A percentile compares a stretch with the other conserved stretches of the same genome.
Conservation (phyloP, 169 alveolate genomes). For the Plasmodium reichenowi region DNA sequence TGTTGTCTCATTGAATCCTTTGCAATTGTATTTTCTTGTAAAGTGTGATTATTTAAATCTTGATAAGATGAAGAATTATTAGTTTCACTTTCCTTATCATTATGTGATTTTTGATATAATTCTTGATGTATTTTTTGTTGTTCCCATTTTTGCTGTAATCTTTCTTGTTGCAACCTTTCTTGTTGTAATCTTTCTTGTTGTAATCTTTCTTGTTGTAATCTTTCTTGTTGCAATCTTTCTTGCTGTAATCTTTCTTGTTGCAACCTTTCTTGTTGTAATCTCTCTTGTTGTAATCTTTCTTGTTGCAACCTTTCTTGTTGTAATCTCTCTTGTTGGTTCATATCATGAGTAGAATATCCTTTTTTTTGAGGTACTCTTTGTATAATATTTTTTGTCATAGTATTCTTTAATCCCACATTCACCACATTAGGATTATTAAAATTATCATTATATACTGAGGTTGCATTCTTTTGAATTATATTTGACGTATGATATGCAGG, state of each 20-base stretch:
- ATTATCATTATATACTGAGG: slow-evolving; percentile 30
- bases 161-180: slow-evolving; percentile 33
- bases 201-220: slow-evolving; percentile 14
- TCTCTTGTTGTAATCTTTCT: slow-evolving; percentile 27
- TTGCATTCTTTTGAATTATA: slow-evolving; percentile 11
- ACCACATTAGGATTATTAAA: slow-evolving; percentile 20
- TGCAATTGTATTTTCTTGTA: slow-evolving; percentile 20
- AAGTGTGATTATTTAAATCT: slow-evolving; percentile 21
- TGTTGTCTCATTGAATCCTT: slow-evolving; percentile 45
- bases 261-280: slow-evolving; percentile 23
- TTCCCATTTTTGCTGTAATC: slow-evolving; percentile 43
- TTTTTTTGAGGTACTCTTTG: slow-evolving; percentile 30
- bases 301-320: slow-evolving; percentile 66
- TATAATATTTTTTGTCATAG: slow-evolving; percentile 27
- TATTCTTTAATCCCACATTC: slow-evolving; percentile 28
- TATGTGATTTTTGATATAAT: slow-evolving; percentile 36
- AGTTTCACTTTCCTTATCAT: slow-evolving; percentile 37
- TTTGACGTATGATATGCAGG: slow-evolving; percentile 40
- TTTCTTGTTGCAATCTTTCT: slow-evolving; percentile 38
- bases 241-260: slow-evolving; percentile 63
- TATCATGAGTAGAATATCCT: slow-evolving; percentile 25
- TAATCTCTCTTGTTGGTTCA: slow-evolving; percentile 45
- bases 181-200: slow-evolving; percentile 62
- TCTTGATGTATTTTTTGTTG: slow-evolving; percentile 46
- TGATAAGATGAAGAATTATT: slow-evolving; percentile 15